phyloP scores from a whole-genome alignment of 768 basidiomycete species.

The Daedalea quercina region DNA sequence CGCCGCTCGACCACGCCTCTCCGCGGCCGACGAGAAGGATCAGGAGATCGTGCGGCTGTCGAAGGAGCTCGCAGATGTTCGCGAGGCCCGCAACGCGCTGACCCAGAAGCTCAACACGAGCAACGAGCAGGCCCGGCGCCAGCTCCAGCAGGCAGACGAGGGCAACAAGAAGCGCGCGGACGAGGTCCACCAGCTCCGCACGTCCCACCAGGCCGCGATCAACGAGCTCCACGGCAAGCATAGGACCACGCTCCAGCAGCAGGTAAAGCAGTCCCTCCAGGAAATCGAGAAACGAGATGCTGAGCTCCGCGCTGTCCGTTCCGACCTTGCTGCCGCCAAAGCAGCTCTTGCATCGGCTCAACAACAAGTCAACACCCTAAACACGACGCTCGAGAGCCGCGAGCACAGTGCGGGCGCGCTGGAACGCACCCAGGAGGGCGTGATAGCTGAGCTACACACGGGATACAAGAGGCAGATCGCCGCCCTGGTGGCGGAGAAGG shows the following conservation, averaged over 20 bases:
- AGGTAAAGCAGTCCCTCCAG: not conserved
- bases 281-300: not conserved
- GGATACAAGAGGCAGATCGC: not conserved
- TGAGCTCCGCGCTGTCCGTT: not conserved
- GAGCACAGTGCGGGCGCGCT: not conserved
- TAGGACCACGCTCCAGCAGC: not conserved
- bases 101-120: not conserved
- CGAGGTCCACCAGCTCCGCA: not conserved
- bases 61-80: not conserved
- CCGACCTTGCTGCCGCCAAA: not conserved
- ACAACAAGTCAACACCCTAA: not conserved
- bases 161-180: not conserved
- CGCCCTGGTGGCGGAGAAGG: not conserved
- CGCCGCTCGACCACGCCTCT: not conserved
- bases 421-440: not conserved
- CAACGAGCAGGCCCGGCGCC: not conserved
- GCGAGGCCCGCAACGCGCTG: not conserved
- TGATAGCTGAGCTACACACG: not conserved
- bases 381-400: not conserved
- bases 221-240: slow-evolving; percentile 1
- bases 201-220: not conserved
- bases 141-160: not conserved
- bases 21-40: not conserved
- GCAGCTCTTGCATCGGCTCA: not conserved
- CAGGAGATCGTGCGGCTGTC: not conserved